Evolutionary conservation across 2,329 filamentous ascomycete species (phyloP).

Genomic region (Cordyceps pruinosa): DNA sequence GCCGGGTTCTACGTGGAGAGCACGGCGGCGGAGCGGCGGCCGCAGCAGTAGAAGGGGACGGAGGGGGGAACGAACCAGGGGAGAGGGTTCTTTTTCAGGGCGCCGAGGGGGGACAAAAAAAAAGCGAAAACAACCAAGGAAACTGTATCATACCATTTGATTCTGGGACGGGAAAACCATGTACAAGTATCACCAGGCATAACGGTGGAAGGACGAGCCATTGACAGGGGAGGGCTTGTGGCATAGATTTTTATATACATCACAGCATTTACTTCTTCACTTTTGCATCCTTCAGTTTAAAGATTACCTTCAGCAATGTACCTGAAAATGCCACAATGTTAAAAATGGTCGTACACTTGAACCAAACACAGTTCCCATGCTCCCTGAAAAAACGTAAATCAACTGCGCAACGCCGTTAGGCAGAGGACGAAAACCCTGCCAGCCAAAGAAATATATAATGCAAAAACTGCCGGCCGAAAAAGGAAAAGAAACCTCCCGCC

Average conservation of each 20-base stretch:
- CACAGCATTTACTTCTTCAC: not conserved
- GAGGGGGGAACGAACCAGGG: not conserved
- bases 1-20: slow-evolving; percentile 75
- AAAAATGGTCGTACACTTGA: not conserved
- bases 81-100: no score
- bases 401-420: no score
- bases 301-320: not conserved
- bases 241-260: not conserved
- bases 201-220: no score
- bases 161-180: not conserved
- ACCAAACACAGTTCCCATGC: no score
- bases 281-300: not conserved
- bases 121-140: not conserved
- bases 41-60: not conserved
- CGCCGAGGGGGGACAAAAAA: not conserved
- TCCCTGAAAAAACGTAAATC: no score
- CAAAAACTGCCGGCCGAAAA: no score
- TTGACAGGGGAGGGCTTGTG: not conserved
- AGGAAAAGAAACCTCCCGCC: no score
- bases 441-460: no score
- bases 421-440: no score
- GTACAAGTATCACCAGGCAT: slow-evolving; percentile 5
- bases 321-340: not conserved
- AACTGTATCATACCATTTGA: not conserved
- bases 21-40: slow-evolving; percentile 20